Conservation (phyloP, 176 grass and related monocot species). For the Themeda triandra region DNA sequence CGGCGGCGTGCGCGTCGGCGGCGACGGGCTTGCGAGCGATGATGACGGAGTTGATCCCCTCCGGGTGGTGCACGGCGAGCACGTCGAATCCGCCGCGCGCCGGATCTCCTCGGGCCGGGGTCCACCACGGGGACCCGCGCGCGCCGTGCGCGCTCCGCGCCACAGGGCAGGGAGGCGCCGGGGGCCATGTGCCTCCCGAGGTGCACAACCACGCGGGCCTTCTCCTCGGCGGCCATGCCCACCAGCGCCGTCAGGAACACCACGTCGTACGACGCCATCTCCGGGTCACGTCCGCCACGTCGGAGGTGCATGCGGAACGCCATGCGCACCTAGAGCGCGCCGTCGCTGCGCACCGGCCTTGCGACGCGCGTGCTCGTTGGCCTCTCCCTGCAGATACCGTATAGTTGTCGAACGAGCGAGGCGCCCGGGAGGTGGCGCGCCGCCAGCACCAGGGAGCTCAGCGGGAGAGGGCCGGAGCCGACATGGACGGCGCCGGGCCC, state of each 20-base stretch:
- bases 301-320: constrained; percentile 64
- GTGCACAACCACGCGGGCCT: constrained; percentile 62
- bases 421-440: constrained; percentile 37
- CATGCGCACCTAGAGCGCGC: constrained; percentile 37
- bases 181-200: constrained; percentile 67
- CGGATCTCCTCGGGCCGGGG: constrained; percentile 55
- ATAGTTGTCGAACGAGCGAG: constrained; percentile 55
- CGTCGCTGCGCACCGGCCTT: constrained; percentile 52
- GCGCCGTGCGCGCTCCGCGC: constrained; percentile 90
- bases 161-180: constrained; percentile 62
- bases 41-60: constrained; percentile 90
- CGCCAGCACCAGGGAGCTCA: constrained; percentile 59
- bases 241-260: constrained; percentile 98
- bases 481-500: constrained; percentile 30
- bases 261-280: constrained; percentile 46
- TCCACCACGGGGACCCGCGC: constrained; percentile 73
- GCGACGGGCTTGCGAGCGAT: constrained; percentile 57
- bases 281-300: constrained; percentile 52
- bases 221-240: constrained; percentile 66
- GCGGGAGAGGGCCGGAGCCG: constrained; percentile 63
- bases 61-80: constrained; percentile 71
- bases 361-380: constrained; percentile 54
- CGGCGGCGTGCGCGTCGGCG: neutral
- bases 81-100: constrained; percentile 72
- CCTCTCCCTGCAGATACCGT: constrained; percentile 43